Conservation (phyloP, 78 protist genomes). For the Dictyostelium brefeldianum region DNA sequence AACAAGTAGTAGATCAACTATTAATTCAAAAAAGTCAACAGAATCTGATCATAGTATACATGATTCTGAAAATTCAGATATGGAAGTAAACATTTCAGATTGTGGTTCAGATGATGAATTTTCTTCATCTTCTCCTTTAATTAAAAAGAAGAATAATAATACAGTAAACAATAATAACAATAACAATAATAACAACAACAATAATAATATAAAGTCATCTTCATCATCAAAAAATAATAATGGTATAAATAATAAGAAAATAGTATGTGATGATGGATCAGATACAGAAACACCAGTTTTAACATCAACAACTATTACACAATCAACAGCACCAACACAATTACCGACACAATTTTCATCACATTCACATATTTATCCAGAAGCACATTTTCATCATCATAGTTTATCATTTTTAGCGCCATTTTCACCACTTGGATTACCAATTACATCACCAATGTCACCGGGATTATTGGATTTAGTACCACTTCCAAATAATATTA, state of each 20-base stretch:
- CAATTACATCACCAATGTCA: constrained; percentile 74
- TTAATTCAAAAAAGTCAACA: neutral
- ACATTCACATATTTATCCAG: neutral
- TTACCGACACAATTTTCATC: neutral
- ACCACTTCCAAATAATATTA: constrained; percentile 16
- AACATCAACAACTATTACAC: neutral
- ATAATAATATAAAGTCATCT: neutral
- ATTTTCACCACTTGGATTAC: constrained; percentile 67
- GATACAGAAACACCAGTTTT: constrained; percentile 19
- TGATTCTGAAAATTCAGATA: constrained; percentile 32
- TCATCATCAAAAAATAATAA: neutral
- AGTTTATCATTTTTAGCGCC: constrained; percentile 73
- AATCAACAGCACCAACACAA: neutral
- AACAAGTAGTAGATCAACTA: constrained; percentile 5
- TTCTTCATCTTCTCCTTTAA: neutral
- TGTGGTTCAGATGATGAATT: constrained; percentile 3
- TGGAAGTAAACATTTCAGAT: constrained; percentile 61
- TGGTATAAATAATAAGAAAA: neutral
- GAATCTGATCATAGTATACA: neutral
- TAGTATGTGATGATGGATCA: neutral
- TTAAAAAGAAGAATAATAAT: neutral
- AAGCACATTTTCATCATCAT: neutral
- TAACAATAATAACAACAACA: neutral
- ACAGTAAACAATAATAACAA: neutral
- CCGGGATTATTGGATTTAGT: constrained; percentile 58